These are phyloP conservation scores for Bruguiera hainesii DNA, from an alignment of 441 rosid genomes.

Conservation along the genomic window DNA sequence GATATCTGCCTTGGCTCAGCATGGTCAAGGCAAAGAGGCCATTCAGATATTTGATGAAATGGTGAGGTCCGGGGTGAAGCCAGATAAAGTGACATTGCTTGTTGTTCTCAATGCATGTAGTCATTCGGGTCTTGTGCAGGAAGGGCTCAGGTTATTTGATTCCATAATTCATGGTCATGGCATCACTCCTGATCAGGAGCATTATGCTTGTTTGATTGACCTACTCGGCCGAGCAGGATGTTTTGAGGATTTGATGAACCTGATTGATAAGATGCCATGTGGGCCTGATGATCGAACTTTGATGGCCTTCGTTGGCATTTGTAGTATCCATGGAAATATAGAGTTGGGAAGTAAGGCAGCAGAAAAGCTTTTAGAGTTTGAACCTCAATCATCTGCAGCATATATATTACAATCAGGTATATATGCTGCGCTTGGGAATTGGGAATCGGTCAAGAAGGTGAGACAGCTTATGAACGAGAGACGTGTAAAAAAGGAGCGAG, in stretches of 20 bases:
- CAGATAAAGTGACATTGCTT: conserved; percentile 59
- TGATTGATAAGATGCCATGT: conserved; percentile 59
- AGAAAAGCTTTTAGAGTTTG: conserved; percentile 48
- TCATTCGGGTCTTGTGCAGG: conserved; percentile 56
- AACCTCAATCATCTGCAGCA: conserved; percentile 61
- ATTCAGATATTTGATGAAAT: conserved; percentile 50
- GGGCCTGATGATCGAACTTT: conserved; percentile 42
- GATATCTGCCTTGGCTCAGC: conserved; percentile 56
- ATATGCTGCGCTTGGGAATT: conserved; percentile 51
- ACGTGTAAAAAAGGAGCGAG: conserved; percentile 49
- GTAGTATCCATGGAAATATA: conserved; percentile 58
- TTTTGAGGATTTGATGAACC: conserved; percentile 52
- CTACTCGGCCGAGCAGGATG: conserved; percentile 61
- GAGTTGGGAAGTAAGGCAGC: conserved; percentile 68
- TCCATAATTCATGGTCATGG: conserved; percentile 35
- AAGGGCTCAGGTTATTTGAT: conserved; percentile 42
- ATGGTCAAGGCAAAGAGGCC: conserved; percentile 64
- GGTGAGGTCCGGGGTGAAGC: conserved; percentile 41
- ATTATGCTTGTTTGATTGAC: conserved; percentile 69
- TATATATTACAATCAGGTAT: conserved; percentile 62
- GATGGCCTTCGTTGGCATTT: conserved; percentile 67
- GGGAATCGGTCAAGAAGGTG: conserved; percentile 61
- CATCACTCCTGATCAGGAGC: conserved; percentile 53
- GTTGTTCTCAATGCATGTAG: conserved; percentile 68
- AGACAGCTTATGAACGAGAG: conserved; percentile 63